phyloP scores from a whole-genome alignment of 163 green algal genomes.

The Scenedesmus sp. region DNA sequence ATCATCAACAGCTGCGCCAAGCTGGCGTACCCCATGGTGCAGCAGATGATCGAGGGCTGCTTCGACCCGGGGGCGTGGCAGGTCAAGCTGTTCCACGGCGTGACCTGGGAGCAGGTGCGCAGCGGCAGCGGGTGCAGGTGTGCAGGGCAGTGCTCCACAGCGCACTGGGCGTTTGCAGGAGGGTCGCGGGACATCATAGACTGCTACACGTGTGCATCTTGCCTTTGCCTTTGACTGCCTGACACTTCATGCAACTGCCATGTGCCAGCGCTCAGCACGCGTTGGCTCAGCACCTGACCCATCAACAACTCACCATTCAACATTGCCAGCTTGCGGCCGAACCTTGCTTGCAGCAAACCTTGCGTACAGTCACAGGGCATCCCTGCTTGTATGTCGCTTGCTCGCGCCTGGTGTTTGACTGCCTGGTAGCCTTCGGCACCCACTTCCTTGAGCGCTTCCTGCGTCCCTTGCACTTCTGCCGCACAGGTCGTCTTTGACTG shows the following conservation, averaged over 20 bases:
- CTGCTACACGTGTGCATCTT: too few species aligned
- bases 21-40: constrained; percentile 95
- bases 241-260: too few species aligned
- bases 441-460: too few species aligned
- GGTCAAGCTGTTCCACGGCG: constrained; percentile 62
- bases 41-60: constrained; percentile 79
- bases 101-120: constrained; percentile 77
- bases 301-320: too few species aligned
- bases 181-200: constrained; percentile 76
- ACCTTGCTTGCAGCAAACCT: too few species aligned
- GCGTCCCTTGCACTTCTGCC: background rate
- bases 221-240: background rate
- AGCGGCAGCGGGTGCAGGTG: background rate
- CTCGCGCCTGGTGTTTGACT: too few species aligned
- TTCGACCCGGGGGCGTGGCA: constrained; percentile 56
- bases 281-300: too few species aligned
- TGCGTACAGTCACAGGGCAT: too few species aligned
- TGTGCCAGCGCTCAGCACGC: background rate
- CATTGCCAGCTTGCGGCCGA: too few species aligned
- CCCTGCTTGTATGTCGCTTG: too few species aligned
- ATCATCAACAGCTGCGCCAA: constrained; percentile 93
- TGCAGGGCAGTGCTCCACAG: too few species aligned
- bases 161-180: too few species aligned
- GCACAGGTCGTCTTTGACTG: constrained; percentile 73
- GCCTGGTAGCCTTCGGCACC: background rate